Evolutionary conservation across 805 yeast genomes (phyloP).

Genomic region (Yamadazyma tumulicola): DNA sequence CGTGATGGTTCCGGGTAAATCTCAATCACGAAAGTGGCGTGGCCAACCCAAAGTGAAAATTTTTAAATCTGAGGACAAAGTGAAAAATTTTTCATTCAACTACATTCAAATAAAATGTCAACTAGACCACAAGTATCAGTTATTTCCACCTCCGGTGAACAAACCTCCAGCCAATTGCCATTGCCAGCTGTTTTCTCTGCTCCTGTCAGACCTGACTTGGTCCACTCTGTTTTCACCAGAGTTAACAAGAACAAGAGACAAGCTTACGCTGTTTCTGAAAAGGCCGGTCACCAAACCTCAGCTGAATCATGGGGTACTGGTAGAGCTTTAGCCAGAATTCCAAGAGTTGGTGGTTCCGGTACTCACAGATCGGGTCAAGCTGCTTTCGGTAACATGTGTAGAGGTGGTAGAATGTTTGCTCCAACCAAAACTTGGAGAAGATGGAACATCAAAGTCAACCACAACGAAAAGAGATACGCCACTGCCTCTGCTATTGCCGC

Average conservation of each 20-base stretch:
- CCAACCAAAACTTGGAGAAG: slow-evolving; percentile 99
- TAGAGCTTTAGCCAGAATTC: slow-evolving; percentile 99
- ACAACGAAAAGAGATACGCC: slow-evolving; percentile 99
- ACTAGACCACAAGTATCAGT: slow-evolving; percentile 96
- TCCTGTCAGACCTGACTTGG: slow-evolving; percentile 99
- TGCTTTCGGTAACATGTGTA: slow-evolving; percentile 99
- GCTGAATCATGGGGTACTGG: slow-evolving; percentile 99
- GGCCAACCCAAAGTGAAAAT: slow-evolving; percentile 7
- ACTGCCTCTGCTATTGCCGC: slow-evolving; percentile 99
- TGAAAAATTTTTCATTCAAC: slow-evolving; percentile 2
- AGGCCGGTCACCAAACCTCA: slow-evolving; percentile 99
- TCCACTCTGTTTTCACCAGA: slow-evolving; percentile 97
- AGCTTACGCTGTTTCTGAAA: slow-evolving; percentile 98
- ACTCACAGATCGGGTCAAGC: slow-evolving; percentile 99
- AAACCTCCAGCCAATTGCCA: slow-evolving; percentile 78
- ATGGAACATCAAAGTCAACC: slow-evolving; percentile 99
- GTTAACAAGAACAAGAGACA: slow-evolving; percentile 99
- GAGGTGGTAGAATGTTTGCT: slow-evolving; percentile 99
- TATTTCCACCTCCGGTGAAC: slow-evolving; percentile 82
- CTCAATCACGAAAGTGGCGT: too few relatives aligned
- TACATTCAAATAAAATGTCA: slow-evolving; percentile 22
- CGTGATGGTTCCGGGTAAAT: too few relatives aligned
- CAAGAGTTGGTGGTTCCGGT: slow-evolving; percentile 99
- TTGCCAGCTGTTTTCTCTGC: slow-evolving; percentile 99
- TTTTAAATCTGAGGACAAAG: not conserved